These are phyloP conservation scores for Pouteria glomerata DNA, from an alignment of 148 eudicot species.

Conservation along the genomic window DNA sequence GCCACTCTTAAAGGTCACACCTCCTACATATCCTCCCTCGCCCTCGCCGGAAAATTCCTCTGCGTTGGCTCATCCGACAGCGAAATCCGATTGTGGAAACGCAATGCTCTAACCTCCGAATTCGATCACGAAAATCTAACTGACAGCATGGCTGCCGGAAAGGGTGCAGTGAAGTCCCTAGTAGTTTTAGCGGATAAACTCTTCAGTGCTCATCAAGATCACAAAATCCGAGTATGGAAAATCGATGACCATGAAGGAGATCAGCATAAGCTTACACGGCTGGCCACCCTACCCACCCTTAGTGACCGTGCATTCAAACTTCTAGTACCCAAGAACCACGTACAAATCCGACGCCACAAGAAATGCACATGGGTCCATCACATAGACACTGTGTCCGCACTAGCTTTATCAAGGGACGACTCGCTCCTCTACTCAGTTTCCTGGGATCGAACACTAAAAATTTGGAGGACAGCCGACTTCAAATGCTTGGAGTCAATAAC, in stretches of 20 bases:
- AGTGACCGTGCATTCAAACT: constrained; percentile 66
- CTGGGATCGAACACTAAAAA: constrained; percentile 76
- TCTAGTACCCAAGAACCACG: constrained; percentile 57
- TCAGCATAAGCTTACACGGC: constrained; percentile 29
- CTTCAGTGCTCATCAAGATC: constrained; percentile 92
- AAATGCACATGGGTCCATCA: constrained; percentile 82
- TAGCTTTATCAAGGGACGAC: constrained; percentile 55
- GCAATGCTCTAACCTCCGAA: constrained; percentile 28
- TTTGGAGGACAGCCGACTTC: constrained; percentile 66
- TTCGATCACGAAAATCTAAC: constrained; percentile 18
- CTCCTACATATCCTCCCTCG: constrained; percentile 67
- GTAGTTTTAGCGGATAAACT: constrained; percentile 53
- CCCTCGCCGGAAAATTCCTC: constrained; percentile 53
- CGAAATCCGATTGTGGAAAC: constrained; percentile 56
- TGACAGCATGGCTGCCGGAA: constrained; percentile 40
- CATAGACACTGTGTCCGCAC: constrained; percentile 68
- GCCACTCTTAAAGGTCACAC: constrained; percentile 55
- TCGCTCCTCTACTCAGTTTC: constrained; percentile 80
- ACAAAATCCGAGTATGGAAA: constrained; percentile 89
- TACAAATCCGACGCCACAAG: constrained; percentile 61
- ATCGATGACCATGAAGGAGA: constrained; percentile 29
- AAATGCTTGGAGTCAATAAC: constrained; percentile 70
- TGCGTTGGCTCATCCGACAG: constrained; percentile 64
- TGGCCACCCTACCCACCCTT: constrained; percentile 80
- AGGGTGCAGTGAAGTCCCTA: constrained; percentile 76